These are phyloP conservation scores for Trichophyton equinum DNA, from an alignment of 2,329 filamentous ascomycete genomes.

Conservation along the genomic window DNA sequence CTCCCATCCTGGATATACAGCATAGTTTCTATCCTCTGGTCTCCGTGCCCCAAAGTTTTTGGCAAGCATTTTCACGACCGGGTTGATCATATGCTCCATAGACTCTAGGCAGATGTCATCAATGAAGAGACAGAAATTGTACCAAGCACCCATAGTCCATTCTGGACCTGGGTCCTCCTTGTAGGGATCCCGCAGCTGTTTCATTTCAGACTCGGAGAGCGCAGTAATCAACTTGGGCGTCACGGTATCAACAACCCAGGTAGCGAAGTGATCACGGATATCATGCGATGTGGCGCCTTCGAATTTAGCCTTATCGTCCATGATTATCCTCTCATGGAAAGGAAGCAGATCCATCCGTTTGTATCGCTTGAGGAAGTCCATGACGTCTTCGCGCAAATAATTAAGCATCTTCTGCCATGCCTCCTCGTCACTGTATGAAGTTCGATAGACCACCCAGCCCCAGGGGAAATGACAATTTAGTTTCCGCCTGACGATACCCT, in stretches of 20 bases:
- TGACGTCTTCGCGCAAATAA: no score
- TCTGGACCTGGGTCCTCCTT: not conserved
- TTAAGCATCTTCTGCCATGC: conserved; percentile 13
- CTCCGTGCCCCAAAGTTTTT: conserved; percentile 8
- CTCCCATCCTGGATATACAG: conserved; percentile 11
- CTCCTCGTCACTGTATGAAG: conserved; percentile 10
- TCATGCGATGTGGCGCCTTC: not conserved
- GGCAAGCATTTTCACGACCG: conserved; percentile 12
- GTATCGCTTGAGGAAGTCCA: no score
- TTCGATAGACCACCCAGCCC: conserved; percentile 14
- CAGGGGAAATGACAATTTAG: conserved; percentile 4
- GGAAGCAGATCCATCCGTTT: not conserved
- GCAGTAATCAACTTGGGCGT: not conserved
- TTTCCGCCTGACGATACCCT: not conserved
- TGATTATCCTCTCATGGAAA: not conserved
- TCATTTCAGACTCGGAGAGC: not conserved
- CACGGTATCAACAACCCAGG: conserved; percentile 2
- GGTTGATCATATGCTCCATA: conserved; percentile 9
- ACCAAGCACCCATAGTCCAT: conserved; percentile 6
- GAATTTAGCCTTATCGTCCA: not conserved
- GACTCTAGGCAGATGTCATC: conserved; percentile 16
- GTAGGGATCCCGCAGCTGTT: not conserved
- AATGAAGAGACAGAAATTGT: conserved; percentile 14
- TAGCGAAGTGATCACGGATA: not conserved
- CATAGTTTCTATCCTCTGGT: conserved; percentile 9